Percentiles rank a stretch among this genome's conserved stretches.
Conservation (phyloP, 2,329 filamentous ascomycete genomes). For the Trichophyton rubrum region DNA sequence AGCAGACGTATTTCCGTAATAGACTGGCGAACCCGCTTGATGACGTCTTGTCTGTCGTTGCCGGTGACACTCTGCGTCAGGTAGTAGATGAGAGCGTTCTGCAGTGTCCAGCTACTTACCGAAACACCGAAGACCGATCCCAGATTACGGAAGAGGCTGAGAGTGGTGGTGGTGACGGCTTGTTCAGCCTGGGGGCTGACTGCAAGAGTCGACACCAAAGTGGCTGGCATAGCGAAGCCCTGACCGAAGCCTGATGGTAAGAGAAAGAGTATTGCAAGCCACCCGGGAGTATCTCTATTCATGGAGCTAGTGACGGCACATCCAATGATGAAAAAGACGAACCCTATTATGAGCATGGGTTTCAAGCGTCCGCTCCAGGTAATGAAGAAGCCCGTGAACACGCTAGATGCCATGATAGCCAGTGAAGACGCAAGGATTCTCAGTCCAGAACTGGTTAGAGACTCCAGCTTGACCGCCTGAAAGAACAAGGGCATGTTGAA, state of each 20-base stretch:
- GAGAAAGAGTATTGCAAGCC: slow-evolving; percentile 45
- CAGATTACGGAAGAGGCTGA: slow-evolving; percentile 59
- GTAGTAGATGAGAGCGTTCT: slow-evolving; percentile 54
- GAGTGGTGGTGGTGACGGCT: slow-evolving; percentile 56
- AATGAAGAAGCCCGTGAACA: slow-evolving; percentile 50
- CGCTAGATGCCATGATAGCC: slow-evolving; percentile 43
- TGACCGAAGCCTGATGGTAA: slow-evolving; percentile 46
- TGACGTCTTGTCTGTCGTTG: slow-evolving; percentile 42
- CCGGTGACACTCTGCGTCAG: slow-evolving; percentile 48
- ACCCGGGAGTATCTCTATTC: slow-evolving; percentile 39
- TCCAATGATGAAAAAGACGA: slow-evolving; percentile 39
- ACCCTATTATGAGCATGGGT: slow-evolving; percentile 45
- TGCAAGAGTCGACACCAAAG: slow-evolving; percentile 52
- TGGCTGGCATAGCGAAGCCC: slow-evolving; percentile 53
- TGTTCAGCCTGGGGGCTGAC: slow-evolving; percentile 49
- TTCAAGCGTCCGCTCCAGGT: slow-evolving; percentile 48
- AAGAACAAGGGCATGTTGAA: slow-evolving; percentile 66
- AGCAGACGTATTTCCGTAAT: slow-evolving; percentile 38
- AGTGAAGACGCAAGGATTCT: slow-evolving; percentile 54
- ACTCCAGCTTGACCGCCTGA: slow-evolving; percentile 58
- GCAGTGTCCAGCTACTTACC: slow-evolving; percentile 56
- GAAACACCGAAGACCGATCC: slow-evolving; percentile 65
- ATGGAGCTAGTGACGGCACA: slow-evolving; percentile 40
- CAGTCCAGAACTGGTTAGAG: slow-evolving; percentile 59
- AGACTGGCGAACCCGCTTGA: slow-evolving; percentile 39